These are phyloP conservation scores for Suillus clintonianus DNA, from an alignment of 768 basidiomycete species.

Conservation along the genomic window DNA sequence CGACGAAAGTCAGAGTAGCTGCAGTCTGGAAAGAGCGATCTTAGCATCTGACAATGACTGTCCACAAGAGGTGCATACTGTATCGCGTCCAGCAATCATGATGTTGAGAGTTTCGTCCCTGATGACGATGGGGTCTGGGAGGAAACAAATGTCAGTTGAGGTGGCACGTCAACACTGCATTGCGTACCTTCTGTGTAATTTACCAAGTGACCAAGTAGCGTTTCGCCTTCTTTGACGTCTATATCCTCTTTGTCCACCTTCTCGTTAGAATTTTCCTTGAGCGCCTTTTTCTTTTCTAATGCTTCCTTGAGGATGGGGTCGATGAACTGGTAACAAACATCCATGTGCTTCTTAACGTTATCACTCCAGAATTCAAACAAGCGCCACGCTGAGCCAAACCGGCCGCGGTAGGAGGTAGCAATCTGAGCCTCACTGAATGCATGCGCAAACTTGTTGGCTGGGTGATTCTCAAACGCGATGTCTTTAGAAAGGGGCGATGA, in stretches of 20 bases:
- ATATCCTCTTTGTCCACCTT: conserved; percentile 16
- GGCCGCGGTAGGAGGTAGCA: conserved; percentile 30
- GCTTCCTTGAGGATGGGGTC: conserved; percentile 49
- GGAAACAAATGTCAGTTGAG: neutral
- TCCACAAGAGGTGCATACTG: conserved; percentile 17
- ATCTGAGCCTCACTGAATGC: conserved; percentile 43
- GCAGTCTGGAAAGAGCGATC: conserved; percentile 24
- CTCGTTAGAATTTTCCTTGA: conserved; percentile 10
- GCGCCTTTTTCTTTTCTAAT: conserved; percentile 35
- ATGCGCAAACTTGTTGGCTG: conserved; percentile 37
- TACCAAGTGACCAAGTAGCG: conserved; percentile 54
- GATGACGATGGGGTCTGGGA: conserved; percentile 31
- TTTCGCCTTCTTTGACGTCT: conserved; percentile 42
- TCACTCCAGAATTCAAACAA: conserved; percentile 48
- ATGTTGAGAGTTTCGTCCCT: conserved; percentile 40
- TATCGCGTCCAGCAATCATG: conserved; percentile 38
- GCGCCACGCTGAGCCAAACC: conserved; percentile 46
- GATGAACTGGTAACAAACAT: conserved; percentile 46
- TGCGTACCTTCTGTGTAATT: conserved; percentile 51
- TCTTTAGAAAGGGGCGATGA: conserved; percentile 23
- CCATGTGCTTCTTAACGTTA: conserved; percentile 36
- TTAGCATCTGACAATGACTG: neutral
- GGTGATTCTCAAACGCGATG: conserved; percentile 25
- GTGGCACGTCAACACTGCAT: neutral
- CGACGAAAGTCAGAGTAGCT: conserved; percentile 27